Percentiles rank a stretch among this genome's conserved stretches.
phyloP scores from a whole-genome alignment of 2,329 filamentous ascomycete species.

The Cercospora canescens region DNA sequence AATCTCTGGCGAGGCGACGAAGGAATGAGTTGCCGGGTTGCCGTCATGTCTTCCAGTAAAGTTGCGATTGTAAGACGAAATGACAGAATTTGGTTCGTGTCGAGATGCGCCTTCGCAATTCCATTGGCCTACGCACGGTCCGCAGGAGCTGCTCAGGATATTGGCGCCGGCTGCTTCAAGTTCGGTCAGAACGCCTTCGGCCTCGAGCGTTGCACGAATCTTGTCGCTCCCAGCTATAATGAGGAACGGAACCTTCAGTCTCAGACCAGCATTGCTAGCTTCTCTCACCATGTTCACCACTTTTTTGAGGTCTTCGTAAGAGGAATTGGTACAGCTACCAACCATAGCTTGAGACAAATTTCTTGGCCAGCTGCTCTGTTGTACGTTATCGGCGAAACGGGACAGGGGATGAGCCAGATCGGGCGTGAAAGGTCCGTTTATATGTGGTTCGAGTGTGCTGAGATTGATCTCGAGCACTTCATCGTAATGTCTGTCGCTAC shows the following conservation, averaged over 20 bases:
- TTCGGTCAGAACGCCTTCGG: conserved; percentile 72
- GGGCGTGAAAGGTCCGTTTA: conserved; percentile 97
- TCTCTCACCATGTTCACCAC: conserved; percentile 87
- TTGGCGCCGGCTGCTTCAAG: conserved; percentile 94
- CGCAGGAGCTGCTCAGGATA: conserved; percentile 92
- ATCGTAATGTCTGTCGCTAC: conserved; percentile 77
- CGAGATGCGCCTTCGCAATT: conserved; percentile 59
- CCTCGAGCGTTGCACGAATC: conserved; percentile 86
- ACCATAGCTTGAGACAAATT: conserved; percentile 95
- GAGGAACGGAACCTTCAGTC: conserved; percentile 88
- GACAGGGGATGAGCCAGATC: conserved; percentile 96
- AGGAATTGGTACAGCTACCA: conserved; percentile 94
- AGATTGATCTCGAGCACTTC: conserved; percentile 94
- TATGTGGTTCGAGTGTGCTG: conserved; percentile 85
- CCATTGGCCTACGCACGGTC: conserved; percentile 69
- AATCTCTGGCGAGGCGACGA: conserved; percentile 86
- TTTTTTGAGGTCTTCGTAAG: conserved; percentile 86
- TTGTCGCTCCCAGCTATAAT: conserved; percentile 96
- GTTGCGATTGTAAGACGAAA: conserved; percentile 99
- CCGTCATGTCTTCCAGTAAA: conserved; percentile 97
- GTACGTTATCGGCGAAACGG: conserved; percentile 90
- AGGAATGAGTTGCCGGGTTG: conserved; percentile 90
- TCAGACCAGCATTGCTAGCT: conserved; percentile 85
- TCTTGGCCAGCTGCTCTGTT: conserved; percentile 91
- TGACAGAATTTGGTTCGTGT: conserved; percentile 90